Base-by-base conservation (phyloP, 495 filamentous ascomycete species). In the Penicillium bovifimosum region DNA sequence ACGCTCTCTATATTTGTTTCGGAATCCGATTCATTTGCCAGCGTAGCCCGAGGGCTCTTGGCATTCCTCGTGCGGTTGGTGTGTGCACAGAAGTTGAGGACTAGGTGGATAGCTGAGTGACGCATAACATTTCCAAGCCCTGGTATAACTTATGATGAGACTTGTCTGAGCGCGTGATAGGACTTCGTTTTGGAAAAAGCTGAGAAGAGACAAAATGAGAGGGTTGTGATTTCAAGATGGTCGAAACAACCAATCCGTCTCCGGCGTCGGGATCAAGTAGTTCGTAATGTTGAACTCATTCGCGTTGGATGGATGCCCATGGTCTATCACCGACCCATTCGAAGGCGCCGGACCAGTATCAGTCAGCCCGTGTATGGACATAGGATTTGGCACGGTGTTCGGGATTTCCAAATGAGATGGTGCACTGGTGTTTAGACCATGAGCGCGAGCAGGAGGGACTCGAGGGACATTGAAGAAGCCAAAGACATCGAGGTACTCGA, bases 401-500 rank as follows among this genome's bases (percentile, higher is more conserved):
- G 57, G 52, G 4, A 74, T 70, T 18, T 69, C 65, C 8, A 74
- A 46, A 36, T 60, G 53, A 24, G 47, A 24, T 0, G 52, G 29
- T 14, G 43, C 16, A 11, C 50, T 9, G 10, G 44, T 33, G 9
- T 32, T 26, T 3, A 66, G 53, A 29, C 69, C 70, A n/a, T 66
- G 56, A 3, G 64, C 64, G 4, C 68, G 58, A 1, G 66, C 41
- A 8, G 62, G 54, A 10, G 87, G 85, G 7, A 93, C 72, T 14
- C 88, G 75, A 4, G 90, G 90, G 39, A 93, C 80, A 67, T 95
- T 95, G 75, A 95, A 96, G 70, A 91, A 95, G 54, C 91, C 87
- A 64, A 96, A 96, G 2, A 95, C 87, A 61, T 96, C 89, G n/a
- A 95, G 71, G 59, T 91, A 95, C 58, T 95, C 90, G 9, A 93